These are phyloP conservation scores for Camillea tinctor DNA, from an alignment of 2,329 filamentous ascomycete species.

Conservation along the genomic window DNA sequence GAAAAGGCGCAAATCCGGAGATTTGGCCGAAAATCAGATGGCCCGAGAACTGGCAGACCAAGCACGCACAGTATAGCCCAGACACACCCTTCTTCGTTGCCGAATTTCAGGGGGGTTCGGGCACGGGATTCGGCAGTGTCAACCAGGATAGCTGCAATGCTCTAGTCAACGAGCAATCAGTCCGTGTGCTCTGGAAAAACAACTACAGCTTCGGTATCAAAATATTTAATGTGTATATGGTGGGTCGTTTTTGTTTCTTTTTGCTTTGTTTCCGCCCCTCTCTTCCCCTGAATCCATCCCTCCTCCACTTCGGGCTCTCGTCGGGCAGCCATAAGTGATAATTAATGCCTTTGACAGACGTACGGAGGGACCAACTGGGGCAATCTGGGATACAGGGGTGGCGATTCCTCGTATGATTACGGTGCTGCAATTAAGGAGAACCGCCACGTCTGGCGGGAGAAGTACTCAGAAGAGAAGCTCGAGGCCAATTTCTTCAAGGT, in stretches of 20 bases:
- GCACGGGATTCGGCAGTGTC: constrained; percentile 13
- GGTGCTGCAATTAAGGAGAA: constrained; percentile 65
- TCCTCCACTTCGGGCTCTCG: not conserved
- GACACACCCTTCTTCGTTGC: constrained; percentile 23
- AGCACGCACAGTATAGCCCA: constrained; percentile 20
- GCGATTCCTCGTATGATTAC: constrained; percentile 59
- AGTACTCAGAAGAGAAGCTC: constrained; percentile 78
- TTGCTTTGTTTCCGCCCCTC: too few species aligned
- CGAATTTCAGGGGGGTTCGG: constrained; percentile 63
- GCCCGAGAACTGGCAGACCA: constrained; percentile 21
- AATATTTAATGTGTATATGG: constrained; percentile 76
- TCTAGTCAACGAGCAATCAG: constrained; percentile 68
- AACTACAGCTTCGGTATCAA: constrained; percentile 63
- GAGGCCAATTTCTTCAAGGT: constrained; percentile 73
- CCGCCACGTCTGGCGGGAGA: constrained; percentile 66
- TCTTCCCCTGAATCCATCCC: not conserved
- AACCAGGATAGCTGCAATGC: constrained; percentile 56
- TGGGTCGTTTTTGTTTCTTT: constrained; percentile 28
- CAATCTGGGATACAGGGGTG: constrained; percentile 68
- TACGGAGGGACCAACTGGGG: constrained; percentile 85
- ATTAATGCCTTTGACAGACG: constrained; percentile 40
- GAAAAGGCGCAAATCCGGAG: constrained; percentile 45
- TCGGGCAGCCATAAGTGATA: not conserved
- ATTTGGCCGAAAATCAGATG: constrained; percentile 21
- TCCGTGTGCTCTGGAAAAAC: constrained; percentile 79